Evolutionary conservation across 257 asterid genomes (phyloP), one percentile per base, ranked within the genome.

Genomic region (Primulina eburnea): DNA sequence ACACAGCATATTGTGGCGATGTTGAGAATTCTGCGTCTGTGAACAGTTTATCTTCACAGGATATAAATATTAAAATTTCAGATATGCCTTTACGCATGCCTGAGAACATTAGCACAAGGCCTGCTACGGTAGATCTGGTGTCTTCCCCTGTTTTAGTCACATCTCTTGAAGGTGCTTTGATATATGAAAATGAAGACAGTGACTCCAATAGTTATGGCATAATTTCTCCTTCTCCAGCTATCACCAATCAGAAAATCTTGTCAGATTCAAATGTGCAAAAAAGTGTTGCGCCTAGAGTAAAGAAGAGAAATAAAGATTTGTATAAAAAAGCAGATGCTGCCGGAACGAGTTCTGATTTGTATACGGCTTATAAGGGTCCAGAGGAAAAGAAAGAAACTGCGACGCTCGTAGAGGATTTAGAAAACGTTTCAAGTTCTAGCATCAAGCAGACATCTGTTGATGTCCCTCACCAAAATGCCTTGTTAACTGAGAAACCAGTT

Each of bases 361-460:
- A 94, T 75, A 81, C 71, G 76, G 99, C 99, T 7, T 91, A 94
- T 71, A 91, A 88, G 82, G 95, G 95, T 37, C 97, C 97, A 2
- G 97, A 94, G 68, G 95, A 94, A 69, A 89, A 82, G 79, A 90
- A 84, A 62, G 96, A 88, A 40, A 29, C 60, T 56, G 75, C 55
- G n/a, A 68, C 69, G 72, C 65, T 89, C 60, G 70, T 69, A 17
- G 92, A 79, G 66, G 67, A 73, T 53, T 21, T 38, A 0, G 89
- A 82, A 53, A 74, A 70, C 71, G 26, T 71, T 70, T 74, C 87
- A 65, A 71, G 79, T 68, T 72, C 68, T 75, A 62, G 62, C 52
- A 67, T 79, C 63, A 76, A 77, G 71, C 81, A 67, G 64, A 68
- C 59, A 65, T 68, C 87, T 65, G 60, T 72, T 28, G 80, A 80